Percentiles rank a stretch among this genome's conserved stretches.
Evolutionary conservation across 176 grass and related monocot genomes (phyloP).

Genomic region (Carex cristatella): DNA sequence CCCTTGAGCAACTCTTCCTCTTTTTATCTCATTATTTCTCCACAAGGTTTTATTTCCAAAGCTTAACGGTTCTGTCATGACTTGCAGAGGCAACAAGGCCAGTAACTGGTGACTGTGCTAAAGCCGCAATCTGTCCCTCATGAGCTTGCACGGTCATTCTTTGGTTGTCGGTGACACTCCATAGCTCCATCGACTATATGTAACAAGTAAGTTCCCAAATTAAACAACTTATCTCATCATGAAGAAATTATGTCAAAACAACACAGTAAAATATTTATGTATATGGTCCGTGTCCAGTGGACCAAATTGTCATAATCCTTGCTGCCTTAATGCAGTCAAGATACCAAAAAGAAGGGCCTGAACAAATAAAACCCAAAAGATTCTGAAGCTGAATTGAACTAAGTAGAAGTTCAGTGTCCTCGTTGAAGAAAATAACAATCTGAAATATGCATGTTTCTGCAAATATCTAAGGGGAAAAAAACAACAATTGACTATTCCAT

Average conservation of each 20-base stretch:
- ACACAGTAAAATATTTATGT: background rate
- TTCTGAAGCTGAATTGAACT: background rate
- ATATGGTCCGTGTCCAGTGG: background rate
- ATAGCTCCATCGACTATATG: slow-evolving; percentile 84
- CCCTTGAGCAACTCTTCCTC: background rate
- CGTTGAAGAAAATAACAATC: slow-evolving; percentile 3
- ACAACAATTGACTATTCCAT: background rate
- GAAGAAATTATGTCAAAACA: background rate
- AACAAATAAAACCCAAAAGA: background rate
- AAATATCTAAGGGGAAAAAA: background rate
- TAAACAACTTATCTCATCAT: background rate
- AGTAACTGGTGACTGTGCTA: slow-evolving; percentile 42
- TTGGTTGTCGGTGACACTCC: slow-evolving; percentile 50
- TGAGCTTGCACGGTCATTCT: slow-evolving; percentile 46
- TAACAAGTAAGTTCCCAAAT: slow-evolving; percentile 1
- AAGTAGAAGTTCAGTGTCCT: background rate
- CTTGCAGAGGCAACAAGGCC: slow-evolving; percentile 78
- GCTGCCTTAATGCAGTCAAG: background rate
- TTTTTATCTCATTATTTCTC: slow-evolving; percentile 3
- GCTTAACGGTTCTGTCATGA: slow-evolving; percentile 82
- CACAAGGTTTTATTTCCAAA: slow-evolving; percentile 59
- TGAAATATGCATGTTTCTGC: background rate
- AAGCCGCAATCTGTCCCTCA: slow-evolving; percentile 60
- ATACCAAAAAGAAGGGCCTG: background rate
- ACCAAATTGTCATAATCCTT: background rate